phyloP scores from a whole-genome alignment of 805 yeast species.

The Lipomyces sp. region DNA sequence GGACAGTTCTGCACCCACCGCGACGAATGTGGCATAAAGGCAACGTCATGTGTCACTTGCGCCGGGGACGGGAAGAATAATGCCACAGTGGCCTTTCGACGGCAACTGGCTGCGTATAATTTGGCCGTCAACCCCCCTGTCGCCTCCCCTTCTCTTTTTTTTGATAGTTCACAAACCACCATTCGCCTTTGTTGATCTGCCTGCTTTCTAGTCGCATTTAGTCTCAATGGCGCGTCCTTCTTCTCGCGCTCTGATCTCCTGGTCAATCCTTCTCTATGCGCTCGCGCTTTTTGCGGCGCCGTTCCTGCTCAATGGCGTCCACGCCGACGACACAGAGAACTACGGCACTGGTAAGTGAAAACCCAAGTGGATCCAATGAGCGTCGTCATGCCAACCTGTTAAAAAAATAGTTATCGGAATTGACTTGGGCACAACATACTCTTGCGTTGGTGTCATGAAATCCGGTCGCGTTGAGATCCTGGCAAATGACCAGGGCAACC shows the following conservation, averaged over 20 bases:
- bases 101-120: slow-evolving; percentile 1
- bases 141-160: background rate
- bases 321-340: slow-evolving; percentile 47
- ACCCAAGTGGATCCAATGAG: too few species aligned
- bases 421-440: slow-evolving; percentile 97
- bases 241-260: slow-evolving; percentile 38
- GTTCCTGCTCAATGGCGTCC: slow-evolving; percentile 42
- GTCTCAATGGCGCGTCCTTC: slow-evolving; percentile 29
- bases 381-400: background rate
- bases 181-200: background rate
- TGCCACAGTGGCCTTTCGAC: slow-evolving; percentile 38
- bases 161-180: background rate
- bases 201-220: background rate
- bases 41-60: slow-evolving; percentile 7
- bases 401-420: slow-evolving; percentile 70
- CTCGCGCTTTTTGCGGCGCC: slow-evolving; percentile 47
- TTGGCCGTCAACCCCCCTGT: slow-evolving; percentile 7
- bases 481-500: slow-evolving; percentile 98
- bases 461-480: slow-evolving; percentile 91
- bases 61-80: slow-evolving; percentile 13
- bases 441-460: slow-evolving; percentile 89
- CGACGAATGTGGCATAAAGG: slow-evolving; percentile 13
- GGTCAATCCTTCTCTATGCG: slow-evolving; percentile 46
- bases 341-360: slow-evolving; percentile 47
- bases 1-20: background rate